These are phyloP conservation scores for Cotoneaster glaucophyllus DNA, from an alignment of 306 rosid genomes.

Conservation along the genomic window DNA sequence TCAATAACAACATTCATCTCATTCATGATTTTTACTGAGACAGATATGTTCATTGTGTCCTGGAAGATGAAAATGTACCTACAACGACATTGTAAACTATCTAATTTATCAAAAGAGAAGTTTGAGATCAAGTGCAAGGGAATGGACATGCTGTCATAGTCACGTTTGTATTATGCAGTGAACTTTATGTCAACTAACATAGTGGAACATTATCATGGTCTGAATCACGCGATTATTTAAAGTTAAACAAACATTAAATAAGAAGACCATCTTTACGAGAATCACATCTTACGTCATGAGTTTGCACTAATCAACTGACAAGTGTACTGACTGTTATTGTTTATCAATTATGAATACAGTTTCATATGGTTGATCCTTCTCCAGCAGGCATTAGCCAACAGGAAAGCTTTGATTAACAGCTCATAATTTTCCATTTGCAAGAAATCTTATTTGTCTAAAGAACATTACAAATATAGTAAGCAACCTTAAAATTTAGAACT, in stretches of 20 bases:
- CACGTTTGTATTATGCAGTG: neutral
- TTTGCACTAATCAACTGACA: neutral
- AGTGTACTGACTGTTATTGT: neutral
- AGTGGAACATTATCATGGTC: neutral
- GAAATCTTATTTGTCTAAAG: neutral
- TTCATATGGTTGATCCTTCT: neutral
- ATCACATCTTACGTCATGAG: neutral
- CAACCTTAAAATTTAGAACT: neutral
- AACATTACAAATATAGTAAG: neutral
- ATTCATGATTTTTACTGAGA: neutral
- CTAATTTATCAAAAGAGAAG: neutral
- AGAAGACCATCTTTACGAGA: neutral
- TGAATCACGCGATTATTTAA: neutral
- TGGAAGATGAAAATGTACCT: neutral
- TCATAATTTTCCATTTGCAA: no score
- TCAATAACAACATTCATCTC: no score
- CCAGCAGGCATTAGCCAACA: no score
- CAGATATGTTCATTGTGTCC: no score
- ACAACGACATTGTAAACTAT: neutral
- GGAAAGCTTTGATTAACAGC: no score
- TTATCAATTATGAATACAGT: neutral
- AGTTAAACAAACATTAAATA: neutral
- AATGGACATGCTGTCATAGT: no score
- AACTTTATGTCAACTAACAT: neutral
- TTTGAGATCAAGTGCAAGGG: no score